Evolutionary conservation across 192 early-diverging fungal genomes (phyloP).

Genomic region (Coemansia sp.): DNA sequence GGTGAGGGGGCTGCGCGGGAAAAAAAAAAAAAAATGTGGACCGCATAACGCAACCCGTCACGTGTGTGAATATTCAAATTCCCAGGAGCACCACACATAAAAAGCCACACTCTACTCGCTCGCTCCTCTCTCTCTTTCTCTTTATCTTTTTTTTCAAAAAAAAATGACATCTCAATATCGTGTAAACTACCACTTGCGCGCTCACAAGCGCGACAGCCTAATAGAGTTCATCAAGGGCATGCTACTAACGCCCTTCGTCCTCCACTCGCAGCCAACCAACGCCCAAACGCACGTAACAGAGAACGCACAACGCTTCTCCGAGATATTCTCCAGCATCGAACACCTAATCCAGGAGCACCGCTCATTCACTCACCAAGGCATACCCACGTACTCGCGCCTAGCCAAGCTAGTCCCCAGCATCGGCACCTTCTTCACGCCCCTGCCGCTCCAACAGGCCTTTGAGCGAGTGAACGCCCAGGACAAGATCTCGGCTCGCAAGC

Average conservation of each 20-base stretch:
- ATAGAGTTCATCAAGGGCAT: constrained; percentile 92
- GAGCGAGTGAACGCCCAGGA: constrained; percentile 63
- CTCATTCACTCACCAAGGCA: constrained; percentile 8
- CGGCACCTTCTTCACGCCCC: constrained; percentile 80
- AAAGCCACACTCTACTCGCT: neutral
- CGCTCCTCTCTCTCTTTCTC: neutral
- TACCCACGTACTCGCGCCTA: constrained; percentile 68
- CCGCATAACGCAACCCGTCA: neutral
- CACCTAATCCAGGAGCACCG: constrained; percentile 70
- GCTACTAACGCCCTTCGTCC: constrained; percentile 82
- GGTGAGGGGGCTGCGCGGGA: neutral
- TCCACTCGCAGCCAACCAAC: constrained; percentile 61
- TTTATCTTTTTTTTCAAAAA: neutral
- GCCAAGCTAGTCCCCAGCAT: constrained; percentile 73
- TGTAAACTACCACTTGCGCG: constrained; percentile 58
- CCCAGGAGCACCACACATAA: neutral
- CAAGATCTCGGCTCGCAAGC: constrained; percentile 71
- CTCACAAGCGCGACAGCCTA: constrained; percentile 87
- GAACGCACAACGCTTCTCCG: constrained; percentile 72
- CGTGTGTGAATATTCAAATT: neutral
- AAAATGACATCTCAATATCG: constrained; percentile 49
- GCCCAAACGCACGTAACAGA: neutral
- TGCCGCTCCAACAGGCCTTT: constrained; percentile 76
- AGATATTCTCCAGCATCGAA: constrained; percentile 78
- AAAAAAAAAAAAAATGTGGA: neutral